Evolutionary conservation across 2,329 filamentous ascomycete species (phyloP).

Genomic region (Zymoseptoria pseudotritici): DNA sequence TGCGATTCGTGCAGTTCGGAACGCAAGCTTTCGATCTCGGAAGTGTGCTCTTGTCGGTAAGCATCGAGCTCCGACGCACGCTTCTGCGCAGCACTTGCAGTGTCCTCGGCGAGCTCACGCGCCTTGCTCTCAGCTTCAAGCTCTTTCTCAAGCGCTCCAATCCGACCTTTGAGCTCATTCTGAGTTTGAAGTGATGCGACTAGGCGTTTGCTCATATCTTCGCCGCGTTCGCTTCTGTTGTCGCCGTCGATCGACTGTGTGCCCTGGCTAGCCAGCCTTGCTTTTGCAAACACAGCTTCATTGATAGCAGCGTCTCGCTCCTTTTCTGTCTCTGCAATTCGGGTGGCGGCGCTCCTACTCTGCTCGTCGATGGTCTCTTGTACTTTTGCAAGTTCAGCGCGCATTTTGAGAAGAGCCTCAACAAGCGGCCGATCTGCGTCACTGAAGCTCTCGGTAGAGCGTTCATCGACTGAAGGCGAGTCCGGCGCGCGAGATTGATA

Average conservation of each 20-base stretch:
- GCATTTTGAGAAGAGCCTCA: constrained; percentile 87
- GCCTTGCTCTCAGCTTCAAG: constrained; percentile 74
- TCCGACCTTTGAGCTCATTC: constrained; percentile 67
- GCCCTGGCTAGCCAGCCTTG: constrained; percentile 76
- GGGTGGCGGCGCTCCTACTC: constrained; percentile 72
- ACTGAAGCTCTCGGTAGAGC: constrained; percentile 68
- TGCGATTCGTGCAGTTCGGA: constrained; percentile 77
- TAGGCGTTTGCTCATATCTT: constrained; percentile 73
- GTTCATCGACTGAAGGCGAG: constrained; percentile 65
- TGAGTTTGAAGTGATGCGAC: constrained; percentile 74
- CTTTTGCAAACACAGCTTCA: constrained; percentile 91
- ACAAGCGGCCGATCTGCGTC: constrained; percentile 90
- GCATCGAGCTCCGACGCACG: constrained; percentile 76
- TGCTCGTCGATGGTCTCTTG: constrained; percentile 86
- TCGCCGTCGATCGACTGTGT: constrained; percentile 46
- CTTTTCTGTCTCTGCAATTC: constrained; percentile 88
- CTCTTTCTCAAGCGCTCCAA: constrained; percentile 63
- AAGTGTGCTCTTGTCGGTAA: constrained; percentile 73
- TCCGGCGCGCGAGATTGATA: constrained; percentile 59
- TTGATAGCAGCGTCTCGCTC: constrained; percentile 91
- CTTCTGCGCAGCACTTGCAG: constrained; percentile 70
- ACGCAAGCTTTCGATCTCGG: constrained; percentile 78
- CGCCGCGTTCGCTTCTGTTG: constrained; percentile 52
- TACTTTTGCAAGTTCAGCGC: constrained; percentile 78
- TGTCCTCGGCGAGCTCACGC: constrained; percentile 81